Percentiles rank a stretch among this genome's conserved stretches.
Conservation (phyloP, 768 basidiomycete genomes). For the Mycena belliarum region DNA sequence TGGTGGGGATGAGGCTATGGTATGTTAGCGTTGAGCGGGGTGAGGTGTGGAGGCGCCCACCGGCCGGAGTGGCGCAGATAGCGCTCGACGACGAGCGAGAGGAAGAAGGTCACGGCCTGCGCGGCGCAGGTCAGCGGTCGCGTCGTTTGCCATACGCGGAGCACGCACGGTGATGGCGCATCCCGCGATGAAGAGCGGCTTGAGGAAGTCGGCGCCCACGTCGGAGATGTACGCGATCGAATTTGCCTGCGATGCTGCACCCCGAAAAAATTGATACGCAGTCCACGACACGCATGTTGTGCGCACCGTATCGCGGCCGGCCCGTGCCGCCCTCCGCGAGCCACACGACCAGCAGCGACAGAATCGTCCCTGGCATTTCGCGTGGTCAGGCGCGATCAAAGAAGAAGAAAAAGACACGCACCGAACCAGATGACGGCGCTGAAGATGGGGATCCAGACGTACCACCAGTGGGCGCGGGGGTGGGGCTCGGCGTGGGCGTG, state of each 20-base stretch:
- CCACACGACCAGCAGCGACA: constrained; percentile 75
- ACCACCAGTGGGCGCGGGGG: constrained; percentile 53
- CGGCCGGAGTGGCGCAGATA: constrained; percentile 65
- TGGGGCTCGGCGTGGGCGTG: constrained; percentile 14
- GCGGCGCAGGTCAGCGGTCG: neutral
- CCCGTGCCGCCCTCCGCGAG: constrained; percentile 49
- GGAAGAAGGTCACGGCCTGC: constrained; percentile 53
- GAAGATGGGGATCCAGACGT: constrained; percentile 65
- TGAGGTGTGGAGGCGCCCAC: constrained; percentile 36
- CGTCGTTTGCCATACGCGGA: neutral
- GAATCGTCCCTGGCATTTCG: constrained; percentile 63
- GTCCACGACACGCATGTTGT: too few relatives aligned
- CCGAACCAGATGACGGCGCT: constrained; percentile 68
- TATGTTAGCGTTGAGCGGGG: too few relatives aligned
- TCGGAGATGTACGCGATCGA: constrained; percentile 77
- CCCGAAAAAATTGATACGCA: constrained; percentile 19
- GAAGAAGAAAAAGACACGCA: constrained; percentile 32
- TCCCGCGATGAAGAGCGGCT: constrained; percentile 73
- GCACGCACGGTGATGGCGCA: constrained; percentile 53
- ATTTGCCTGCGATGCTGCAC: constrained; percentile 47
- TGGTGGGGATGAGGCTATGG: constrained; percentile 61
- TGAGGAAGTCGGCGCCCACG: constrained; percentile 69
- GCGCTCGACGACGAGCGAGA: constrained; percentile 61
- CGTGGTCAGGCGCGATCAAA: too few relatives aligned
- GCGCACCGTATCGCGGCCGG: constrained; percentile 48